Evolutionary conservation across 352 stramenopile species (phyloP), one percentile per base, ranked within the genome.

Genomic region (Phytophthora ramorum): DNA sequence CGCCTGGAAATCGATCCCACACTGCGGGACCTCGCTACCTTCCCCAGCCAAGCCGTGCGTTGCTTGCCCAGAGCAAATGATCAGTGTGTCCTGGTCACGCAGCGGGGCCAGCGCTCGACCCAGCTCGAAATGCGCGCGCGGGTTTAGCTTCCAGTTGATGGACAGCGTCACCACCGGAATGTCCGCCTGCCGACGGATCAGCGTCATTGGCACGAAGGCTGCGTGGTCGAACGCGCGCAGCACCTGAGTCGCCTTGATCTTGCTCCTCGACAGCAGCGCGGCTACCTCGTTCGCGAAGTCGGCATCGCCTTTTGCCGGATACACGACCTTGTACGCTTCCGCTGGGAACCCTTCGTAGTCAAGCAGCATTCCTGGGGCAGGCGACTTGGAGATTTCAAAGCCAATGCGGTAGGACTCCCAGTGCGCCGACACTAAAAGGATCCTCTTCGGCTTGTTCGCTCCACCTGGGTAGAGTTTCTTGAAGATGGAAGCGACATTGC

Each of bases 311-410:
- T 85, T 83, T 38, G 83, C 88, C 4, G 72, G 55, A 64, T 97
- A 98, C 40, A 76, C 70, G 59, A 91, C 75, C 50, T 96, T 68
- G 66, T 97, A 97, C 17, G 85, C 84, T 51, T 97, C 77, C 0
- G 65, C 38, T 3, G 89, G 83, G 58, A 98, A 98, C 6, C 88
- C 89, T 64, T 87, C 85, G 69, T 98, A 98, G 73, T 98, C 92
- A 76, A 85, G 98, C 9, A 96, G 62, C 61, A 98, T 84, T 14
- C 59, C 61, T 26, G 81, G 82, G 0, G 63, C 26, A 14, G 82
- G 77, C n/a, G 77, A 71, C 20, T 83, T 75, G 19, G 78, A 88
- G 63, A 88, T 86, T 46, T 87, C 73, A 40, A 84, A 79, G n/a
- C 72, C 75, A 7, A 76, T 51, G 12, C 71, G 58, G 49, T 83